Evolutionary conservation across 1,139 yeast species (phyloP).

Genomic region (Zygosaccharomyces sapae): DNA sequence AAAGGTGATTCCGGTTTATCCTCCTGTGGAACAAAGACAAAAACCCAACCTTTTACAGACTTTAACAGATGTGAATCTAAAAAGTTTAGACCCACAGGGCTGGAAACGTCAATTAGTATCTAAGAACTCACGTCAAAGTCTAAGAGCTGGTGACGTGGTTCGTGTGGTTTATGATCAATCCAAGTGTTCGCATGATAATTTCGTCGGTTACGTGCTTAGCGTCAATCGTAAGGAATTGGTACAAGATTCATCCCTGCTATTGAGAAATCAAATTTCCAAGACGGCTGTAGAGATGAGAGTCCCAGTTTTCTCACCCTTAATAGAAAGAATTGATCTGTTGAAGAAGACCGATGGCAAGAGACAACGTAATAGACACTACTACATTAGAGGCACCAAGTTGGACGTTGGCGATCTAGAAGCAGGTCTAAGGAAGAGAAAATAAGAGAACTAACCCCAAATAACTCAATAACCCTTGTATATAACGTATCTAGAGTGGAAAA

Average conservation of each 20-base stretch:
- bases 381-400: conserved; percentile 74
- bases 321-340: conserved; percentile 68
- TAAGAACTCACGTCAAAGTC: conserved; percentile 43
- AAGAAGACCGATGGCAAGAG: conserved; percentile 63
- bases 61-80: conserved; percentile 26
- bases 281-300: conserved; percentile 78
- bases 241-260: conserved; percentile 60
- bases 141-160: conserved; percentile 78
- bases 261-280: conserved; percentile 75
- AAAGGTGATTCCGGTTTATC: conserved; percentile 37
- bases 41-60: conserved; percentile 15
- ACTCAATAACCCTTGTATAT: conserved; percentile 8
- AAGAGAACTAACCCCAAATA: neutral
- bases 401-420: conserved; percentile 78
- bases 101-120: conserved; percentile 62
- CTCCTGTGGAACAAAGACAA: conserved; percentile 28
- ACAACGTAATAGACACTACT: conserved; percentile 79
- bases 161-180: conserved; percentile 69
- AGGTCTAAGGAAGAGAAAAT: conserved; percentile 34
- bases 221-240: conserved; percentile 55
- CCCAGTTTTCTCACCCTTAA: conserved; percentile 72
- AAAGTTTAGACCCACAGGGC: conserved; percentile 67
- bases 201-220: conserved; percentile 73
- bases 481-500: neutral
- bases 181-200: conserved; percentile 49